These are phyloP conservation scores for Hanseniaspora singularis DNA, from an alignment of 805 yeast genomes.

Conservation along the genomic window DNA sequence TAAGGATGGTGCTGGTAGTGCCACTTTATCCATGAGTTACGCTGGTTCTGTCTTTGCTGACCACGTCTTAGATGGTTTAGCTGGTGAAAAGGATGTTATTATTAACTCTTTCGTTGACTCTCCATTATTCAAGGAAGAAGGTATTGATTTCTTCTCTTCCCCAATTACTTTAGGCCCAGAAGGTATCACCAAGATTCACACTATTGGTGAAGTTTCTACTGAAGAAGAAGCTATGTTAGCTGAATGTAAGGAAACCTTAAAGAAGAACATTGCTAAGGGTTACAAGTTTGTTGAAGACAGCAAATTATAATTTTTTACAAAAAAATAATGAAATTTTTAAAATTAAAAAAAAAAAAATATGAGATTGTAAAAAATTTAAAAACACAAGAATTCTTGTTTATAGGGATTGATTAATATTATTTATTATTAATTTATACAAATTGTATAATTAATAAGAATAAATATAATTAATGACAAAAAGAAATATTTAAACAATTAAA, in stretches of 20 bases:
- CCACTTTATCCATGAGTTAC: conserved; percentile 86
- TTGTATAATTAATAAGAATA: too few species aligned
- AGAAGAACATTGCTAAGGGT: conserved; percentile 90
- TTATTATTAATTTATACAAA: too few species aligned
- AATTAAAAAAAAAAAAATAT: background rate
- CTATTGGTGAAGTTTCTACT: conserved; percentile 55
- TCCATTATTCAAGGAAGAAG: conserved; percentile 73
- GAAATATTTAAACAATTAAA: too few species aligned
- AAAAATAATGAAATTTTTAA: background rate
- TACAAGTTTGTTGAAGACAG: conserved; percentile 66
- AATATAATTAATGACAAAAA: too few species aligned
- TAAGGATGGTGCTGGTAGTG: conserved; percentile 88
- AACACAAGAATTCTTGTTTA: too few species aligned
- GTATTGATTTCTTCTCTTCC: conserved; percentile 93
- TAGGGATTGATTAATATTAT: too few species aligned
- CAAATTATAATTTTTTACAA: conserved; percentile 8
- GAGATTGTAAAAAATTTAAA: background rate
- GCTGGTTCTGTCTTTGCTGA: conserved; percentile 73
- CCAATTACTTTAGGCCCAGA: conserved; percentile 85
- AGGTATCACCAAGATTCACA: conserved; percentile 76
- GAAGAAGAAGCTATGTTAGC: conserved; percentile 78
- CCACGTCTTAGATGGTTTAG: conserved; percentile 51
- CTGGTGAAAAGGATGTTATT: conserved; percentile 50
- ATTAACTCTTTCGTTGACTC: conserved; percentile 68
- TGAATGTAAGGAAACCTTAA: conserved; percentile 77